Base-by-base conservation (phyloP, 768 basidiomycete species). In the Hortiboletus campestris region DNA sequence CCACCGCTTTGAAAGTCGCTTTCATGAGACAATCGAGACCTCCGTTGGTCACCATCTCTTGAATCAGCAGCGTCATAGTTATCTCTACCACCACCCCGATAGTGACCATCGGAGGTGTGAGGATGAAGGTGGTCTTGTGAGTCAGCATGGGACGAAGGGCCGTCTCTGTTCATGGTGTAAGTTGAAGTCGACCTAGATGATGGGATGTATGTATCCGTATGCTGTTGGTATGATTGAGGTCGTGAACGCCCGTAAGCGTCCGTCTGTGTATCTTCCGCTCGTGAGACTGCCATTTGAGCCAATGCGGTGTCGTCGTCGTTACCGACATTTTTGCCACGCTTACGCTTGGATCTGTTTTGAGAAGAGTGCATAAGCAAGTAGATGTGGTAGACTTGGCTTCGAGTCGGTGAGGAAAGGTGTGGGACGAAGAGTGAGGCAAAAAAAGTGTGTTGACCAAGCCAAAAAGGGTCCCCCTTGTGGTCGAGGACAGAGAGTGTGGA, bases 221-320 rank as follows among this genome's bases (percentile, higher is more conserved):
- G 76, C 49, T 70, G 70, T 62, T 72, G 73, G 56, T 72, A 65
- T 55, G 67, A 63, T 51, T 65, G 72, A 61, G 76, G 76, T 64
- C 79, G 80, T 62, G 82, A 67, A 68, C 79, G 80, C 60, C 82
- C 69, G 70, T 82, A 84, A 54, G 76, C 68, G 57, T 84, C 80
- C 63, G 78, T 67, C 71, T 75, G 77, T 53, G 74, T 65, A 60
- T 85, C 83, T 57, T 84, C 83, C 60, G 63, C 68, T 69, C 78
- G 80, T 65, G 77, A 72, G 70, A 74, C 76, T 34, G 53, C 31
- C 73, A 68, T 75, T 52, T 62, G 78, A 57, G 73, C 71, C 62
- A 63, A 62, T 45, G 47, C 46, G 28, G 58, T 59, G 60, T 80
- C 78, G 59, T 83, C 80, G 61, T 79, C 77, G 62, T 80, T 78